Evolutionary conservation across 768 basidiomycete genomes (phyloP).

Genomic region (Lactifluus pinguis): DNA sequence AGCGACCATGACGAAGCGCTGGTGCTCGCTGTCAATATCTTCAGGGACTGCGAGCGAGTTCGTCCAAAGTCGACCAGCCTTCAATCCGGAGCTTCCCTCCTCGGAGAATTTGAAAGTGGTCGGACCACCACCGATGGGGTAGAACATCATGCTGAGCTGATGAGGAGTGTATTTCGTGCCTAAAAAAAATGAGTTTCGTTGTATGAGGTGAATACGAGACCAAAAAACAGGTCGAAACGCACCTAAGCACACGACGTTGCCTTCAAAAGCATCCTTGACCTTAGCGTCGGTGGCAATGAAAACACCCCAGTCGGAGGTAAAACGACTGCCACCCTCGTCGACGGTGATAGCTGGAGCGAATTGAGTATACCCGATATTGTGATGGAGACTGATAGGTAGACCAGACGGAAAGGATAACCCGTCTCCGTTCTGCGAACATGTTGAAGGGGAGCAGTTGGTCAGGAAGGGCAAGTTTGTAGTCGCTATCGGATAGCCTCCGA

Average conservation of each 20-base stretch:
- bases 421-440: no score
- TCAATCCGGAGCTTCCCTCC: conserved; percentile 4
- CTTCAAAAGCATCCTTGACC: conserved; percentile 23
- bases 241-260: conserved; percentile 28
- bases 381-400: conserved; percentile 13
- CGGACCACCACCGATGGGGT: neutral
- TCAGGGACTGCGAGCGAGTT: conserved; percentile 26
- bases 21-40: conserved; percentile 23
- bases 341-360: conserved; percentile 20
- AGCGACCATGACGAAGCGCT: conserved; percentile 25
- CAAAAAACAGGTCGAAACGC: conserved; percentile 20
- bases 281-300: conserved; percentile 23
- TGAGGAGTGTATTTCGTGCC: neutral
- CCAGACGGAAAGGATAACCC: no score
- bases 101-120: conserved; percentile 1
- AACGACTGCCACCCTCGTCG: conserved; percentile 14
- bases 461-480: no score
- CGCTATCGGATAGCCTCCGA: no score
- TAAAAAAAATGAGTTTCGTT: neutral
- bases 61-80: conserved; percentile 13
- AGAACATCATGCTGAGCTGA: neutral
- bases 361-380: conserved; percentile 23
- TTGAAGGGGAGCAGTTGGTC: no score
- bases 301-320: conserved; percentile 24
- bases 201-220: neutral